phyloP scores from a whole-genome alignment of 2,329 filamentous ascomycete species.

The Xylariaceae sp. region DNA sequence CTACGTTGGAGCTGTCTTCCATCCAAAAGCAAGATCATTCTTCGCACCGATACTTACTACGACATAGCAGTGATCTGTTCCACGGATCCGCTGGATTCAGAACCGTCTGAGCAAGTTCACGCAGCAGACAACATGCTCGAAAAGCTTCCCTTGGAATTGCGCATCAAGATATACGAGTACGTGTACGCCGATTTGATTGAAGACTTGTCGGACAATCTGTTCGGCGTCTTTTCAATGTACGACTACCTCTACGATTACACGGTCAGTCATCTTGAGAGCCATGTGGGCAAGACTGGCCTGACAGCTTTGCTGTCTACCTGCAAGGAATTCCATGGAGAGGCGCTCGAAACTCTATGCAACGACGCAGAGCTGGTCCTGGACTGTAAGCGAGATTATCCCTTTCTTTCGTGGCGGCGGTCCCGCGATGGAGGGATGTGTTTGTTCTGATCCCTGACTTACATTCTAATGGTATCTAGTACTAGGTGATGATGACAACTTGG shows the following conservation, averaged over 20 bases:
- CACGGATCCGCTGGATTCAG: no score
- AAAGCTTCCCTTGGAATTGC: slow-evolving; percentile 7
- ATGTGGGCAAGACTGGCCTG: slow-evolving; percentile 11
- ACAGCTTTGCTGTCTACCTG: slow-evolving; percentile 12
- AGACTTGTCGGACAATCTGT: slow-evolving; percentile 14
- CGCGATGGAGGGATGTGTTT: no score
- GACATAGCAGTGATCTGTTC: no score
- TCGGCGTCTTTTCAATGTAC: slow-evolving; percentile 11
- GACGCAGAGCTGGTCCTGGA: slow-evolving; percentile 13
- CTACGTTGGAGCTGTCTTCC: no score
- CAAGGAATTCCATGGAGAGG: slow-evolving; percentile 11
- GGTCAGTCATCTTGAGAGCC: slow-evolving; percentile 7
- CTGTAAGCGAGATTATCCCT: neutral
- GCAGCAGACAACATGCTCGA: slow-evolving; percentile 1
- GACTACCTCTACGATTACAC: slow-evolving; percentile 14
- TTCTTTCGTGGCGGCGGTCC: no score
- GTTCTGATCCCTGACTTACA: neutral
- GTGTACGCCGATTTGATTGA: slow-evolving; percentile 9
- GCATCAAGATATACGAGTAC: slow-evolving; percentile 12
- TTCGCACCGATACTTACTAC: no score
- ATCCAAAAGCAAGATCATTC: no score
- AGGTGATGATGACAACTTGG: slow-evolving; percentile 8
- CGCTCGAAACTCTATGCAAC: slow-evolving; percentile 8
- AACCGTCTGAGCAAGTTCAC: no score
- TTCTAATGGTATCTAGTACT: slow-evolving; percentile 1